phyloP scores from a whole-genome alignment of 192 early-diverging fungal genomes.

The Coemansia sp. region DNA sequence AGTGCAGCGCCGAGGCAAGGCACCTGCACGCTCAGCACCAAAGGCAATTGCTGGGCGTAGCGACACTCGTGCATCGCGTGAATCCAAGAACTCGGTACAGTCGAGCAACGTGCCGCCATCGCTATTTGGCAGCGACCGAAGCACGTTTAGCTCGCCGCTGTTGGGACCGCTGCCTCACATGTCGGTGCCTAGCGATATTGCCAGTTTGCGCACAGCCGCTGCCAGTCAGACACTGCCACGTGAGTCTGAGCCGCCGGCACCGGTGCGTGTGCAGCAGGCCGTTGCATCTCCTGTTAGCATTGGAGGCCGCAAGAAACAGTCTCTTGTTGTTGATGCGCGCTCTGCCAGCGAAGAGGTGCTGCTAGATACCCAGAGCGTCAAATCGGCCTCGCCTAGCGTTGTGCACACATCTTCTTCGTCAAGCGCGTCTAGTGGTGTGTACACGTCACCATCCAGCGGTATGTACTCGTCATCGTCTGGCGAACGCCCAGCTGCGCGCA shows the following conservation, averaged over 20 bases:
- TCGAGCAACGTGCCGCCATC: slow-evolving; percentile 53
- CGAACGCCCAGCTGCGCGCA: not conserved
- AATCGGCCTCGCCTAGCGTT: slow-evolving; percentile 23
- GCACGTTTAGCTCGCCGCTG: slow-evolving; percentile 45
- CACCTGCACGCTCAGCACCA: not conserved
- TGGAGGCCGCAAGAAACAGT: slow-evolving; percentile 48
- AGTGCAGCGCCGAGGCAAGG: slow-evolving; percentile 7
- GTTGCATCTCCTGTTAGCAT: slow-evolving; percentile 46
- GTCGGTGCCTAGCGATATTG: slow-evolving; percentile 48
- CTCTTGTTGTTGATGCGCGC: slow-evolving; percentile 42
- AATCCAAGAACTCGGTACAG: slow-evolving; percentile 39
- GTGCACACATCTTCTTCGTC: slow-evolving; percentile 11
- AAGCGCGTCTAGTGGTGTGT: not conserved
- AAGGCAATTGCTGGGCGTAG: slow-evolving; percentile 6
- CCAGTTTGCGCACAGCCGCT: slow-evolving; percentile 36
- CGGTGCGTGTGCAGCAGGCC: slow-evolving; percentile 15
- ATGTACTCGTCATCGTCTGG: not conserved
- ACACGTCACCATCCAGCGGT: too few relatives aligned
- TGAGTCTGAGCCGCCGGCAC: not conserved
- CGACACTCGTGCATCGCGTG: slow-evolving; percentile 18
- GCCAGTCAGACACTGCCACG: slow-evolving; percentile 4
- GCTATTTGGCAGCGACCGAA: slow-evolving; percentile 53
- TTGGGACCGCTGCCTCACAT: slow-evolving; percentile 34
- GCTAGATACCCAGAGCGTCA: slow-evolving; percentile 31
- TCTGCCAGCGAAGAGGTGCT: slow-evolving; percentile 40